Evolutionary conservation across 768 basidiomycete species (phyloP).

Genomic region (Lentinula raphanica): DNA sequence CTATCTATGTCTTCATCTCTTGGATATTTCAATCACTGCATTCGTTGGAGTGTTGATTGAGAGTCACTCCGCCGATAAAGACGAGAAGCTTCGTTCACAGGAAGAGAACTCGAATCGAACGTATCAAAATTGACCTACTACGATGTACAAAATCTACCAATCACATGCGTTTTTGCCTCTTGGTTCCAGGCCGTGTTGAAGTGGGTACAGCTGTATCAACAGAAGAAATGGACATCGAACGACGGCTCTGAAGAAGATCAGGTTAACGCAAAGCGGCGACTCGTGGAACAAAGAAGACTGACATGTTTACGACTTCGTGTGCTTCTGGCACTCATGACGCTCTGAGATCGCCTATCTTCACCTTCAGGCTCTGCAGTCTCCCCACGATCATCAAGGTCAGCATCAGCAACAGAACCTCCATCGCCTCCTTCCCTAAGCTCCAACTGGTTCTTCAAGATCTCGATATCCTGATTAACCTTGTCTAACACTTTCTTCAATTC

Average conservation of each 20-base stretch:
- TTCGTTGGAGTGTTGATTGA: no score
- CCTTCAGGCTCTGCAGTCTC: slow-evolving; percentile 32
- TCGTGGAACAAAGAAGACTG: slow-evolving; percentile 17
- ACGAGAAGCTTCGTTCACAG: no score
- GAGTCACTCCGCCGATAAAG: no score
- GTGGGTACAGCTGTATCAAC: slow-evolving; percentile 60
- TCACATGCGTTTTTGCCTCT: slow-evolving; percentile 52
- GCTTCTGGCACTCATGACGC: slow-evolving; percentile 56
- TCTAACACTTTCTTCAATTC: slow-evolving; percentile 88
- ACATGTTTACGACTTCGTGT: slow-evolving; percentile 58
- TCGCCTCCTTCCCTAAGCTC: slow-evolving; percentile 43
- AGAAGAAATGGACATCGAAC: slow-evolving; percentile 72
- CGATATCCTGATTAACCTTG: slow-evolving; percentile 80
- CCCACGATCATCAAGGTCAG: slow-evolving; percentile 44
- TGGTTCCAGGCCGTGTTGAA: slow-evolving; percentile 45
- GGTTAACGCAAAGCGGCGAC: not conserved
- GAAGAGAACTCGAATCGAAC: no score
- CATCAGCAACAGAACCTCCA: slow-evolving; percentile 20
- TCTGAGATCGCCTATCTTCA: slow-evolving; percentile 58
- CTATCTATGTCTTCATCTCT: not conserved
- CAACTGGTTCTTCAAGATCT: slow-evolving; percentile 59
- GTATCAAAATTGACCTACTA: not conserved
- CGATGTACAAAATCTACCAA: not conserved
- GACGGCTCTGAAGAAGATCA: slow-evolving; percentile 34
- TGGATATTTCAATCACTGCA: not conserved